Conservation (phyloP, 2,329 filamentous ascomycete genomes). For the Sporothrix pseudoabietina region DNA sequence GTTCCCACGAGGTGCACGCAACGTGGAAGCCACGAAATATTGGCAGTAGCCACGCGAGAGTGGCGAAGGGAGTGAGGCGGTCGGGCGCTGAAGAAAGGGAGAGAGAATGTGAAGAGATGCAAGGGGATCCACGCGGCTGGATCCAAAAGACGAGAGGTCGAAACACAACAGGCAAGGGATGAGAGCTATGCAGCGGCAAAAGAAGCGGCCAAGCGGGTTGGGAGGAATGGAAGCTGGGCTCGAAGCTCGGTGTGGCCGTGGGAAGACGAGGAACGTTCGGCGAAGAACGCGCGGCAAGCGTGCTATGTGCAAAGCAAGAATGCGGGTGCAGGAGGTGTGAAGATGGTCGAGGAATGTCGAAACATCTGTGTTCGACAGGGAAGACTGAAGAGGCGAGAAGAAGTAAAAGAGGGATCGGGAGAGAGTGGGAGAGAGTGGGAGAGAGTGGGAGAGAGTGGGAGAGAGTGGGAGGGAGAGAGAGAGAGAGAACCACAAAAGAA, state of each 20-base stretch:
- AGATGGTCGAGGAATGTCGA: not conserved
- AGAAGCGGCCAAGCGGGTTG: not conserved
- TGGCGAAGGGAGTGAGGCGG: not conserved
- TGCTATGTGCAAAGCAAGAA: not conserved
- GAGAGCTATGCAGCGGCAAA: constrained; percentile 10
- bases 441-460: not conserved
- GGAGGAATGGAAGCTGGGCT: not conserved
- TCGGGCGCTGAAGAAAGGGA: not conserved
- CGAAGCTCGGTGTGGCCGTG: constrained; percentile 7
- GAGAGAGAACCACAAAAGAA: not conserved
- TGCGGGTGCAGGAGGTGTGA: not conserved
- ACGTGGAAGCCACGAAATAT: constrained; percentile 1
- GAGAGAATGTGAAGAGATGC: not conserved
- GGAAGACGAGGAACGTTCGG: not conserved
- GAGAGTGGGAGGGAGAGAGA: not conserved
- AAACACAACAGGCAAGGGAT: constrained; percentile 19
- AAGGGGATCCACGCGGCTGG: constrained; percentile 24
- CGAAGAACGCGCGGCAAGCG: not conserved
- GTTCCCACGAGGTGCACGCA: constrained; percentile 8
- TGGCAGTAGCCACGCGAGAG: constrained; percentile 23
- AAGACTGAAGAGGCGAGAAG: not conserved
- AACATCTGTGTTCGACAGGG: not conserved
- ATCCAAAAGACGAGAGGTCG: constrained; percentile 2
- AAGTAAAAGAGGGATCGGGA: not conserved
- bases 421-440: not conserved